Conservation (phyloP, 176 grass and related monocot species). For the Oryza longistaminata region DNA sequence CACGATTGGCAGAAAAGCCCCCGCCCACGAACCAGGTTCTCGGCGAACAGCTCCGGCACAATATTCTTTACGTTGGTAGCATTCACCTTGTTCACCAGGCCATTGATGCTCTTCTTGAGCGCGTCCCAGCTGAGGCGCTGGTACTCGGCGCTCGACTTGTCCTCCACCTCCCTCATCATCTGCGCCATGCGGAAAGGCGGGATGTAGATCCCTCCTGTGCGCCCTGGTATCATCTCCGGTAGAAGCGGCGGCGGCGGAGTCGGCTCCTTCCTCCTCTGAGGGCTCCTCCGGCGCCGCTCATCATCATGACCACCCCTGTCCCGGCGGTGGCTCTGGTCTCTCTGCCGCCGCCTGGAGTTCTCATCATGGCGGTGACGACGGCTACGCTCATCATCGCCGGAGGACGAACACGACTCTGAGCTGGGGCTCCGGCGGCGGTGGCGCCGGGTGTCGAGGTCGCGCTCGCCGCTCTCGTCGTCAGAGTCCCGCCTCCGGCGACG, state of each 20-base stretch:
- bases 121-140: constrained; percentile 94
- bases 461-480: background rate
- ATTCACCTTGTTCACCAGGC: constrained; percentile 92
- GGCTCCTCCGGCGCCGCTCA: constrained; percentile 29
- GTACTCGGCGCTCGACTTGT: constrained; percentile 78
- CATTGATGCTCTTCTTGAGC: constrained; percentile 91
- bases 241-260: constrained; percentile 46
- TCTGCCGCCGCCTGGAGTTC: constrained; percentile 17
- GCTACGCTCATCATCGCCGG: background rate
- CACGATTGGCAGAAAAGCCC: constrained; percentile 92
- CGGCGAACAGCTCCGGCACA: constrained; percentile 74
- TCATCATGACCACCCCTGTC: background rate
- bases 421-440: constrained; percentile 24
- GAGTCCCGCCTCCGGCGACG: background rate
- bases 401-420: constrained; percentile 27
- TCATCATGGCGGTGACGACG: constrained; percentile 8
- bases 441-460: constrained; percentile 10
- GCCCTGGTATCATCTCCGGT: constrained; percentile 59
- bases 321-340: background rate
- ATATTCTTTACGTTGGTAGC: constrained; percentile 95
- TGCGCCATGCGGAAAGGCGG: constrained; percentile 88
- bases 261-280: constrained; percentile 36
- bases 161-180: constrained; percentile 92
- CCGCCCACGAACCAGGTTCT: constrained; percentile 84
- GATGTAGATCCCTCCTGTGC: constrained; percentile 92